Base-by-base conservation (phyloP, 2,329 filamentous ascomycete genomes). In the Trichophyton rubrum region DNA sequence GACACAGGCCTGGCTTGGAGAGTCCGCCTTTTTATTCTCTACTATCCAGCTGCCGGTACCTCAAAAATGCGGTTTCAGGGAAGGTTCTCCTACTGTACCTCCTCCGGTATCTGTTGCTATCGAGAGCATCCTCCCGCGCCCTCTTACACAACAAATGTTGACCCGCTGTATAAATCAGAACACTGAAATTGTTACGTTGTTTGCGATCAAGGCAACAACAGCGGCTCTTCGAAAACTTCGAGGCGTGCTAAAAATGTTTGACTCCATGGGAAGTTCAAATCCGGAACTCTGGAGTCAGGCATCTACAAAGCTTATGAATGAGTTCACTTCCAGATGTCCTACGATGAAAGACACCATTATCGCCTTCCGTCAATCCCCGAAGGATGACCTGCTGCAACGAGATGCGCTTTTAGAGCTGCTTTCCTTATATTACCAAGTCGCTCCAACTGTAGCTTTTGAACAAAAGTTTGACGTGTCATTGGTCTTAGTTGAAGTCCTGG, bases 1-100 rank as follows among this genome's bases (percentile, higher is more conserved):
- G 3, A 93, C 90, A 2, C 86, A 90, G 51, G 93, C 90, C 0
- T 99, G 93, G 93, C 88, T 97, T 66, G 91, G 92, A 47, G 96
- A 95, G 70, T 90, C 90, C 0, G 85, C 90, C 0, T 89, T 97
- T 64, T 75, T 99, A 3, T 95, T 95, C 72, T 88, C 87, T 63
- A 84, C 86, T 0, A 84, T 96, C 53, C 82, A 86, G 61, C 77
- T 95, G 40, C 84, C 86, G 1, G 78, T 96, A 1, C 91, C 91
- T 1, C 70, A 77, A 27, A 82, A 82, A 62, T 89, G 92, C 68
- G 90, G 90, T 11, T 83, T 85, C 66, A 78, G 78, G 45, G 79
- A 82, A 11, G 79, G 78, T 47, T 86, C 84, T 64, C 83, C 85
- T 24, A 73, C 78, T 17, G 76, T 85, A 13, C 91, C 93, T 33